Evolutionary conservation across 345 rosid genomes (phyloP), one percentile per base, ranked within the genome.

Genomic region (Aegle marmelos): DNA sequence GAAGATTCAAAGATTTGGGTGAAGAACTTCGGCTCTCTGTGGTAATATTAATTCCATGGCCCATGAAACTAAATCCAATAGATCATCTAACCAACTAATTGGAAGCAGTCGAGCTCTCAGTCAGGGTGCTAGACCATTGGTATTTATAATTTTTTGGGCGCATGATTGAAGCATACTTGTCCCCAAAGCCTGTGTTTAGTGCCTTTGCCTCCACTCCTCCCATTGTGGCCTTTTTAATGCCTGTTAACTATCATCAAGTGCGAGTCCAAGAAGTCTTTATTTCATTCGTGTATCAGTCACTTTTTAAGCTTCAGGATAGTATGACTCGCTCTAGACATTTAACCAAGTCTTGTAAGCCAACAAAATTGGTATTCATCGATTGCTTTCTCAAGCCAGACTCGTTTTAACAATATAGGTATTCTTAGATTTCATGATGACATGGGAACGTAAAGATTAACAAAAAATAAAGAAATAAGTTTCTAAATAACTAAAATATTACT

Each of bases 1-100:
- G 73, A 73, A 50, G 72, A 80, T 85, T 63, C 70, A 78, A 82
- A 75, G 79, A 73, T 73, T 80, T 78, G 69, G 84, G 86, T 79
- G 57, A 73, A 60, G 28, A 54, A 6, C 17, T 76, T 81, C 56
- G 82, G 79, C 75, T 39, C 75, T 36, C 76, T 53, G 61, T 76
- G 79, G 78, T 80, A 64, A 58, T 21, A 59, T 80, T 80, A 9
- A 9, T 39, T 76, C 84, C 77, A 78, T 73, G 57, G 72, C 79
- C 77, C 50, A 61, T 33, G 80, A 75, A 68, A 80, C 79, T 75
- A 68, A 68, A 68, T 78, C 82, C 82, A 78, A 79, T 79, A 76
- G 6, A 68, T 39, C 50, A 75, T 27, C 78, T 66, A 70, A 41
- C 79, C 80, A 73, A 58, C 36, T 62, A 73, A 67, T 39, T 53